These are phyloP conservation scores for Starmerella sp. DNA, from an alignment of 805 yeast genomes.

Conservation along the genomic window DNA sequence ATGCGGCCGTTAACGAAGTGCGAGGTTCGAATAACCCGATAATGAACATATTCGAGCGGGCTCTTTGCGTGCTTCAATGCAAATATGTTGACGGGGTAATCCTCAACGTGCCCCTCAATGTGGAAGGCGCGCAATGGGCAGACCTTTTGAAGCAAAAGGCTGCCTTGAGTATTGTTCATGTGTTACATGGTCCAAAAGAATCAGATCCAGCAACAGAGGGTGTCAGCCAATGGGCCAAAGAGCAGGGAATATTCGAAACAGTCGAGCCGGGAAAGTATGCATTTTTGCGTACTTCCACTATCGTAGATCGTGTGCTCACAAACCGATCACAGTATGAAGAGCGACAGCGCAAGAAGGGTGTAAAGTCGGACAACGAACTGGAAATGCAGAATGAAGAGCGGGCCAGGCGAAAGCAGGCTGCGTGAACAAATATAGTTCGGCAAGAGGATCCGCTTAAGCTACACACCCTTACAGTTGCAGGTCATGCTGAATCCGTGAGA, in stretches of 20 bases:
- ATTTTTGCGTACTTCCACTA: slow-evolving; percentile 55
- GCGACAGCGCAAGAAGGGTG: slow-evolving; percentile 78
- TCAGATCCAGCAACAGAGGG: slow-evolving; percentile 1
- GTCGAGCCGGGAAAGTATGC: slow-evolving; percentile 48
- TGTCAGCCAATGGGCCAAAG: slow-evolving; percentile 24
- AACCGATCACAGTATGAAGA: slow-evolving; percentile 66
- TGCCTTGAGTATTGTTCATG: background rate
- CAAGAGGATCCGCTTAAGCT: too few species aligned
- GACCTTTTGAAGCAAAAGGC: slow-evolving; percentile 25
- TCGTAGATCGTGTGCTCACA: slow-evolving; percentile 61
- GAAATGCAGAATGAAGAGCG: slow-evolving; percentile 25
- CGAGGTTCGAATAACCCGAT: slow-evolving; percentile 64
- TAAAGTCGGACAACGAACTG: slow-evolving; percentile 51
- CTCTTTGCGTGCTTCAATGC: slow-evolving; percentile 81
- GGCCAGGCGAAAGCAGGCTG: background rate
- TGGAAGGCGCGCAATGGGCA: slow-evolving; percentile 36
- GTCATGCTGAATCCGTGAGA: background rate
- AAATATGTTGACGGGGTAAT: slow-evolving; percentile 69
- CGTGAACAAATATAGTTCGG: too few species aligned
- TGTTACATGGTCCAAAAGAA: slow-evolving; percentile 7
- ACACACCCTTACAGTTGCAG: too few species aligned
- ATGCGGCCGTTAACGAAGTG: slow-evolving; percentile 40
- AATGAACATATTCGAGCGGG: slow-evolving; percentile 79
- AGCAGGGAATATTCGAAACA: slow-evolving; percentile 32
- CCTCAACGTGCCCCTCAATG: slow-evolving; percentile 50